Percentiles rank a stretch among this genome's conserved stretches.
phyloP scores from a whole-genome alignment of 2,329 filamentous ascomycete genomes.

The Diaporthe capsici region DNA sequence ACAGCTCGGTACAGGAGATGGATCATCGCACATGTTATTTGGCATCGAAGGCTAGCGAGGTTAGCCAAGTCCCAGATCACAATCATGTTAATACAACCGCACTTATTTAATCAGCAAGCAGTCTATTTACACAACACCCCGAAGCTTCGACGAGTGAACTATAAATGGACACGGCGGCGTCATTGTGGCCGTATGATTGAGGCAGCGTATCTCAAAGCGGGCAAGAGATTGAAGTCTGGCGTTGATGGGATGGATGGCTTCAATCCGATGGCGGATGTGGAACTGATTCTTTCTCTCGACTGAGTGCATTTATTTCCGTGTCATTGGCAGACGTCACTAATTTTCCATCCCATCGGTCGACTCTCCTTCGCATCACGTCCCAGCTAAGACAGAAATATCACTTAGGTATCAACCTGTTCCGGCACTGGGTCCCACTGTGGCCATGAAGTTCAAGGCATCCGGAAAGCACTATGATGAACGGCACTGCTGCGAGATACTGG shows the following conservation, averaged over 20 bases:
- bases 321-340: too few species aligned
- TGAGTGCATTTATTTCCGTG: not conserved
- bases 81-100: not conserved
- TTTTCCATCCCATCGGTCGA: not conserved
- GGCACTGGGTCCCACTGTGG: not conserved
- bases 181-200: not conserved
- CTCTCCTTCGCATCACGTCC: not conserved
- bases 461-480: not conserved
- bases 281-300: not conserved
- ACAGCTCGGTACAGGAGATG: not conserved
- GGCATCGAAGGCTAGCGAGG: not conserved
- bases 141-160: not conserved
- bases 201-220: not conserved
- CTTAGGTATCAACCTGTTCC: not conserved
- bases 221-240: not conserved
- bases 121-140: not conserved
- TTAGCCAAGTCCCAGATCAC: not conserved
- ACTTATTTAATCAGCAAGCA: not conserved
- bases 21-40: not conserved
- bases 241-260: not conserved
- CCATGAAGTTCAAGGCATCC: not conserved
- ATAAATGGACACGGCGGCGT: not conserved
- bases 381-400: not conserved
- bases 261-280: not conserved
- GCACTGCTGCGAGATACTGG: not conserved